Evolutionary conservation across 805 yeast species (phyloP), one percentile per base, ranked within the genome.

Genomic region (Ogataea polymorpha): DNA sequence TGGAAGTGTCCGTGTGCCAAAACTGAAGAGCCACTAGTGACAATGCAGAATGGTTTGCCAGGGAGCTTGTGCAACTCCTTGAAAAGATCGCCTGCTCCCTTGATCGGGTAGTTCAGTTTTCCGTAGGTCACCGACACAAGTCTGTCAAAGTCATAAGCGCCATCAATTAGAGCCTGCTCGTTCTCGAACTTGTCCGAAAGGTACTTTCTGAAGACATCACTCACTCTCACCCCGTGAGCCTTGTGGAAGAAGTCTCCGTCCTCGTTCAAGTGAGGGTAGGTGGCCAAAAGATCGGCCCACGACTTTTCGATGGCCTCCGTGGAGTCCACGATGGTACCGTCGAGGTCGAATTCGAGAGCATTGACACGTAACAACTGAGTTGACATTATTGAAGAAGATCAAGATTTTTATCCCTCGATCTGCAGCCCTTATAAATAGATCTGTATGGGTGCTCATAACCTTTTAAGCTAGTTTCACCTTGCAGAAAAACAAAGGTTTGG

Each of bases 281-380:
- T 80, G 58, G 75, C 76, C 46, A 87, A 79, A 58, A 84, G 75
- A 45, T 79, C 82, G 55, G 75, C 76, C 95, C 95, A 87, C 68
- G 86, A 79, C 56, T 79, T 83, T 57, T 85, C 87, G 48, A 86
- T 86, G 44, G 93, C 87, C 41, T 79, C 80, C 45, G 90, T 86
- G 29, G 95, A 84, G 62, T 83, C 79, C 59, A 87, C 87, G 58
- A 87, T 70, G 21, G 96, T 87, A 39, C 96, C 96, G 61, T 87
- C 96, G 39, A 89, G 79, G 66, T 87, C 96, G 65, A 87, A 87
- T 48, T 85, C 75, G 49, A 57, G 48, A 14, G 54, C 45, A 24
- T 57, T 33, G 32, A 26, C 48, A 15, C 9, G 23, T n/a, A 31
- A 12, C n/a, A 17, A 6, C 15, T 29, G 32, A 31, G 25, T 17